Evolutionary conservation across 2,329 filamentous ascomycete genomes (phyloP).

Genomic region (Penicillium freii): DNA sequence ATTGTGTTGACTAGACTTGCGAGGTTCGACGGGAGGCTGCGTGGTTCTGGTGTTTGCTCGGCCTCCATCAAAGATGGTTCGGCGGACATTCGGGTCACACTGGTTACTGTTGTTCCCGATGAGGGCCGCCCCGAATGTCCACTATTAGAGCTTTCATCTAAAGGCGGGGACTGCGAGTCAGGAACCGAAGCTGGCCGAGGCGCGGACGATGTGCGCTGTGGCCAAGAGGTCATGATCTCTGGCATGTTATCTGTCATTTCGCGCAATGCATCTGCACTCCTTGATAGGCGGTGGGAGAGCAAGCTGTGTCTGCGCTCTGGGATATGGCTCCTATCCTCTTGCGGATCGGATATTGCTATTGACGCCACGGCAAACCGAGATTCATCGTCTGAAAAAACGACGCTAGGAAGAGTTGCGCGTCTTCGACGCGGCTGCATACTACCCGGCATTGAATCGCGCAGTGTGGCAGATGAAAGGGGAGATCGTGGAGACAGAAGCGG

Average conservation of each 20-base stretch:
- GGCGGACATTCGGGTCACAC: slow-evolving; percentile 22
- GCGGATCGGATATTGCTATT: slow-evolving; percentile 24
- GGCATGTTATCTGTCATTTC: slow-evolving; percentile 36
- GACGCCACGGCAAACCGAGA: slow-evolving; percentile 31
- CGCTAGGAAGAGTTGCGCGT: slow-evolving; percentile 46
- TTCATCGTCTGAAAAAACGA: slow-evolving; percentile 45
- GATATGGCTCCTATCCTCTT: slow-evolving; percentile 17
- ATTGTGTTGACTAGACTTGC: slow-evolving; percentile 41
- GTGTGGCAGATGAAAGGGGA: slow-evolving; percentile 15
- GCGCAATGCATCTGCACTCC: slow-evolving; percentile 44
- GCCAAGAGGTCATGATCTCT: slow-evolving; percentile 44
- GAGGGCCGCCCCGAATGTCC: slow-evolving; percentile 28
- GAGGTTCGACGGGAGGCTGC: slow-evolving; percentile 35
- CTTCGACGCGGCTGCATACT: slow-evolving; percentile 30
- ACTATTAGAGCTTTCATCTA: slow-evolving; percentile 30
- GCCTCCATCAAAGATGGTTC: slow-evolving; percentile 22
- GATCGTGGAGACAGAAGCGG: slow-evolving; percentile 12
- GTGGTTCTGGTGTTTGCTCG: slow-evolving; percentile 19
- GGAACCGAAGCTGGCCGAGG: slow-evolving; percentile 41
- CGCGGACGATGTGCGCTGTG: slow-evolving; percentile 44
- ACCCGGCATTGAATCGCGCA: slow-evolving; percentile 23
- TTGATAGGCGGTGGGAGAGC: slow-evolving; percentile 42
- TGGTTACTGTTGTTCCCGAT: slow-evolving; percentile 31
- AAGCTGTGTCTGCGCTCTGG: slow-evolving; percentile 23
- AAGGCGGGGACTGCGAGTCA: slow-evolving; percentile 29